Conservation (phyloP, 2,329 filamentous ascomycete species). For the Exserohilum rostratum region DNA sequence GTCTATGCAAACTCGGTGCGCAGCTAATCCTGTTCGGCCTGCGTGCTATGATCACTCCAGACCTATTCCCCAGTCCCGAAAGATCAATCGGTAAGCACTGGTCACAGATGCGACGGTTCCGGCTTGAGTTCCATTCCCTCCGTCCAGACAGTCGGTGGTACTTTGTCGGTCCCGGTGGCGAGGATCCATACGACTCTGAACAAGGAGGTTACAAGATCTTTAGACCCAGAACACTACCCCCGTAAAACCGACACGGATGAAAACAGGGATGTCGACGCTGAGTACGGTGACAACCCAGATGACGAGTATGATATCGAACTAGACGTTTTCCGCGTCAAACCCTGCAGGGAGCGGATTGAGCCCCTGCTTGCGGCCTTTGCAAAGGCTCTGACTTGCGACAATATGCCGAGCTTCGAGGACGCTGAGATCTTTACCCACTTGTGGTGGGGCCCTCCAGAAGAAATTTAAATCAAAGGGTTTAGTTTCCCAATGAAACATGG, state of each 20-base stretch:
- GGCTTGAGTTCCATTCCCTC: slow-evolving; percentile 21
- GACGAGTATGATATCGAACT: slow-evolving; percentile 10
- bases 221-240: slow-evolving; percentile 15
- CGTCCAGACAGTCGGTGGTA: slow-evolving; percentile 22
- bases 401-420: slow-evolving; percentile 16
- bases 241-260: slow-evolving; percentile 9
- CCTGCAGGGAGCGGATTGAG: slow-evolving; percentile 20
- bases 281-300: not conserved
- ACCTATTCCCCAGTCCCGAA: slow-evolving; percentile 13
- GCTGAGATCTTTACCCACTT: slow-evolving; percentile 18
- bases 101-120: slow-evolving; percentile 20
- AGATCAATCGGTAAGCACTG: slow-evolving; percentile 13
- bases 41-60: slow-evolving; percentile 16
- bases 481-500: slow-evolving; percentile 12
- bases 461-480: slow-evolving; percentile 7
- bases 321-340: slow-evolving; percentile 16
- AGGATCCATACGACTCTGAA: slow-evolving; percentile 21
- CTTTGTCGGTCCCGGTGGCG: slow-evolving; percentile 18
- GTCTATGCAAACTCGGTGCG: slow-evolving; percentile 14
- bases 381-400: slow-evolving; percentile 11
- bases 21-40: slow-evolving; percentile 16
- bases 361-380: slow-evolving; percentile 19
- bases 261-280: not conserved
- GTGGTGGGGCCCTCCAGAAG: slow-evolving; percentile 11
- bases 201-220: slow-evolving; percentile 20